These are phyloP conservation scores for Aspergillus melleus DNA, from an alignment of 2,329 filamentous ascomycete species.

Conservation along the genomic window DNA sequence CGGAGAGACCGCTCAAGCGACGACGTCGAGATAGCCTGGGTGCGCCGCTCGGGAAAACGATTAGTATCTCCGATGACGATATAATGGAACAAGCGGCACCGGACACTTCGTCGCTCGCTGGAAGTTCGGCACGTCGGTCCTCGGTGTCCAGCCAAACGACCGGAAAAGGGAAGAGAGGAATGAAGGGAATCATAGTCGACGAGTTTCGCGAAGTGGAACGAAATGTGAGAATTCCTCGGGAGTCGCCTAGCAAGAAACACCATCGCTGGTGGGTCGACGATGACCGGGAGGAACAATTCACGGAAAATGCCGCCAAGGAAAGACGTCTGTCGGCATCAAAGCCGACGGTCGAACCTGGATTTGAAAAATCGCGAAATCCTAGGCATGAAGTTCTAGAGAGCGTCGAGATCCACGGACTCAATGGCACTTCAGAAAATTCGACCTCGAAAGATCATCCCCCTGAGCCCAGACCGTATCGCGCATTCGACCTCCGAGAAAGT, in stretches of 20 bases:
- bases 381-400: slow-evolving; percentile 14
- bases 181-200: slow-evolving; percentile 1
- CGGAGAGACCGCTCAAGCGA: slow-evolving; percentile 29
- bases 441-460: neutral
- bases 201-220: slow-evolving; percentile 27
- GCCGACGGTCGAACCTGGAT: neutral
- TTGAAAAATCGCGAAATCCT: neutral
- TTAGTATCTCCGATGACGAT: slow-evolving; percentile 23
- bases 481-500: slow-evolving; percentile 32
- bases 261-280: slow-evolving; percentile 8
- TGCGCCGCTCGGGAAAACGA: neutral
- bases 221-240: slow-evolving; percentile 7
- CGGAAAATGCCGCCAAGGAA: slow-evolving; percentile 23
- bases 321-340: slow-evolving; percentile 17
- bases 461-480: slow-evolving; percentile 5
- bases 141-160: slow-evolving; percentile 22
- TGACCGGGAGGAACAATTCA: slow-evolving; percentile 26
- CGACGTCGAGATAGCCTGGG: slow-evolving; percentile 24
- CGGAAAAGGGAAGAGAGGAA: slow-evolving; percentile 3
- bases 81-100: slow-evolving; percentile 7
- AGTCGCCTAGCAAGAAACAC: slow-evolving; percentile 6
- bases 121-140: slow-evolving; percentile 17
- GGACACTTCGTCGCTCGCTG: slow-evolving; percentile 7
- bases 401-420: slow-evolving; percentile 16
- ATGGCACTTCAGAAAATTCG: neutral